Conservation (phyloP, 2,329 filamentous ascomycete genomes). For the Penicillium thymicola region DNA sequence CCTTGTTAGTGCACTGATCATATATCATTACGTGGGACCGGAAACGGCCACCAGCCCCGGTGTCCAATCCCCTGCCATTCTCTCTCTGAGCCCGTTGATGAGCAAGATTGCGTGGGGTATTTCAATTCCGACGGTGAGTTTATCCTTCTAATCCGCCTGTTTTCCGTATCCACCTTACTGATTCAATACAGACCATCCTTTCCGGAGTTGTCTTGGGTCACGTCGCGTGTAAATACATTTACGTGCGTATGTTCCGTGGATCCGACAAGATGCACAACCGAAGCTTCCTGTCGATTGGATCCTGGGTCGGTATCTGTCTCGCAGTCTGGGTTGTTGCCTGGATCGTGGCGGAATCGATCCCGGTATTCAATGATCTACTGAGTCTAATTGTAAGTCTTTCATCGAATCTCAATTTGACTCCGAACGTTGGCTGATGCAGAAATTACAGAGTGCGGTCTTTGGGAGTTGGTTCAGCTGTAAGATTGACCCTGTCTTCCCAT, state of each 20-base stretch:
- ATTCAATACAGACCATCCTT: slow-evolving; percentile 54
- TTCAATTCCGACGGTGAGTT: slow-evolving; percentile 58
- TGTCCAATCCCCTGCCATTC: slow-evolving; percentile 64
- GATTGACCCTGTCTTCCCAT: background rate
- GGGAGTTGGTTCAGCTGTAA: slow-evolving; percentile 62
- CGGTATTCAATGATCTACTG: slow-evolving; percentile 64
- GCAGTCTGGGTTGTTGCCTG: slow-evolving; percentile 59
- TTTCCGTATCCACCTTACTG: background rate
- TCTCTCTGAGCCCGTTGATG: slow-evolving; percentile 55
- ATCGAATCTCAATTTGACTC: background rate
- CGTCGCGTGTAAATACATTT: slow-evolving; percentile 64
- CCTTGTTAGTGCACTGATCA: slow-evolving; percentile 61
- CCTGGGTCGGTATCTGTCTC: slow-evolving; percentile 58
- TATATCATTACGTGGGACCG: slow-evolving; percentile 64
- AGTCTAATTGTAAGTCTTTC: slow-evolving; percentile 51
- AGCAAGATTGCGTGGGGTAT: slow-evolving; percentile 65
- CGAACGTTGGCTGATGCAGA: slow-evolving; percentile 6
- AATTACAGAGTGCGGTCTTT: slow-evolving; percentile 51
- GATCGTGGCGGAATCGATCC: slow-evolving; percentile 66
- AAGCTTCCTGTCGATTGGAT: slow-evolving; percentile 49
- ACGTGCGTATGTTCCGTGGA: slow-evolving; percentile 59
- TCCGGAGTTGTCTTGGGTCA: slow-evolving; percentile 67
- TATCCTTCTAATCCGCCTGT: background rate
- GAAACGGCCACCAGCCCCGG: slow-evolving; percentile 19
- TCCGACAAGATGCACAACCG: slow-evolving; percentile 53